Evolutionary conservation across 768 basidiomycete genomes (phyloP).

Genomic region (Clathrus columnatus): DNA sequence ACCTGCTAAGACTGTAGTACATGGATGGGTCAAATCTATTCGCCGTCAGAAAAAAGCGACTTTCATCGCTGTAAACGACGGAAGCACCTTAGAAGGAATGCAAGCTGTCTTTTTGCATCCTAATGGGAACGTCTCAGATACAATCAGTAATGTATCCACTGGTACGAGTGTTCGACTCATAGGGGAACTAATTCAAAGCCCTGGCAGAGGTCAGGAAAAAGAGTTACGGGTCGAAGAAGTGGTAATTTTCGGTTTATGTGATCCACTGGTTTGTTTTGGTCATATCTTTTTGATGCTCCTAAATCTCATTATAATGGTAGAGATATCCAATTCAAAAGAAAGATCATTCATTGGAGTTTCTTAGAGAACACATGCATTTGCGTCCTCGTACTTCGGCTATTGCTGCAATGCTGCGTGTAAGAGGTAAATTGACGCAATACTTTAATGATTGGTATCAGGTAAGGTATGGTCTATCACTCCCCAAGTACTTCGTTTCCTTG

Average conservation of each 20-base stretch:
- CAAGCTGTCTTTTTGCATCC: constrained; percentile 59
- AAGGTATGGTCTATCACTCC: constrained; percentile 17
- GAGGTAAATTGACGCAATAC: constrained; percentile 46
- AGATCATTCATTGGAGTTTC: constrained; percentile 62
- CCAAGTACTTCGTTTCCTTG: neutral
- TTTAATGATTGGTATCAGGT: constrained; percentile 71
- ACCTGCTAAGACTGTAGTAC: constrained; percentile 32
- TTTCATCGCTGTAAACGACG: constrained; percentile 78
- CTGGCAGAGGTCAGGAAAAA: constrained; percentile 40
- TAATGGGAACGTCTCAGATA: neutral
- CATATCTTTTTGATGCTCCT: neutral
- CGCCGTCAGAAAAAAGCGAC: constrained; percentile 82
- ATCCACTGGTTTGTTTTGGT: constrained; percentile 37
- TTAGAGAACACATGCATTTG: constrained; percentile 83
- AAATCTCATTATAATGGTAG: constrained; percentile 29
- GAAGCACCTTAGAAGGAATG: constrained; percentile 57
- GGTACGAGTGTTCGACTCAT: constrained; percentile 45
- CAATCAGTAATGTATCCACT: constrained; percentile 34
- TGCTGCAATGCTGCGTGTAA: constrained; percentile 67
- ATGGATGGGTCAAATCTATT: constrained; percentile 83
- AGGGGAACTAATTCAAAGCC: constrained; percentile 39
- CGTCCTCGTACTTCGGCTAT: constrained; percentile 68
- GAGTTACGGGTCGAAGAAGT: constrained; percentile 45
- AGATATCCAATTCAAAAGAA: constrained; percentile 91
- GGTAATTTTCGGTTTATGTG: constrained; percentile 45